Evolutionary conservation across 2,329 filamentous ascomycete species (phyloP), one percentile per base, ranked within the genome.

Genomic region (Fusarium subglutinans): DNA sequence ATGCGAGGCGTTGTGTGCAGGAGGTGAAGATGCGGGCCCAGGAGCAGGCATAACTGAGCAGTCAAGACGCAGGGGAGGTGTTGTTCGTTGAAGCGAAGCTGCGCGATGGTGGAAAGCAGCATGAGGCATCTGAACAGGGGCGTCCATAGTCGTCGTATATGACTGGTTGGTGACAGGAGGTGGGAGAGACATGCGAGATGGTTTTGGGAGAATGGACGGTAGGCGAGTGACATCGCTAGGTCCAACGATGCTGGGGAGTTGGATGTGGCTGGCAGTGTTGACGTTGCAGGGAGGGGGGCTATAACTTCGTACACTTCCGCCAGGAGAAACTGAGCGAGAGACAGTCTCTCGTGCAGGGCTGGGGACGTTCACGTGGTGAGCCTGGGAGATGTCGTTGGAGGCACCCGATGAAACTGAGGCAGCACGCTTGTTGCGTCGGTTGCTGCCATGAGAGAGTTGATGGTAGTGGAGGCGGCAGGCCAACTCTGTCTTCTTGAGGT

Each of bases 401-500:
- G 89, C 90, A 43, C 87, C 88, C 5, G 91, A 92, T 6, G 91
- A 92, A 69, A 92, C 87, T 22, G 93, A 95, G 33, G 90, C 89
- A 68, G 90, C 92, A 68, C 93, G 90, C 87, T 94, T 94, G 81
- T 94, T 94, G 81, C 93, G 92, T 78, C 93, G 91, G 84, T 93
- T 94, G 85, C 90, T 94, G 66, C 93, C 93, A 81, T 95, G 93
- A 73, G 92, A 94, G 72, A 96, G 88, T 80, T 96, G 94, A 80
- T 97, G 94, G 81, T 94, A 96, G 83, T 96, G 94, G 72, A 97
- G 89, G 72, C 94, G 93, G 84, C 94, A 97, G 54, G 94, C 94
- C 68, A 96, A 87, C 84, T 96, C 94, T 2, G 94, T 96, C 87
- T 96, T 97, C 84, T 95, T 94, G 76, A 96, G 86, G 78, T 95